Conservation (phyloP, 768 basidiomycete genomes). For the Lactarius sp. region DNA sequence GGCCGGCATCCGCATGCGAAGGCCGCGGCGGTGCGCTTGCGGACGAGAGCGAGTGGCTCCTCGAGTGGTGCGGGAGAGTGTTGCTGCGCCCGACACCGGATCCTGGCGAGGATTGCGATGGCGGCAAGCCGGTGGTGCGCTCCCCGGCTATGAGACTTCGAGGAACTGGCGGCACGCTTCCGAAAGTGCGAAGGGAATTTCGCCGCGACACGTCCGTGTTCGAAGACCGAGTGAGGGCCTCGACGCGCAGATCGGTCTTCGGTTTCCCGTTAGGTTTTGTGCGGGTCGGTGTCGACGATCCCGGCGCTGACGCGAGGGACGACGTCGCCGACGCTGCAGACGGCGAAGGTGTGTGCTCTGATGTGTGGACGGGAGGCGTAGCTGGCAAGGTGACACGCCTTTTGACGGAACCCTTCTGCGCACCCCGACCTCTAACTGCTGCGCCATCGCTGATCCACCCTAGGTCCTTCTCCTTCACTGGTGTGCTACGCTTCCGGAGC, state of each 20-base stretch:
- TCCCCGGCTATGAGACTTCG: not conserved
- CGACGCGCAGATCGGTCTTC: conserved; percentile 14
- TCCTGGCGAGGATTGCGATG: not conserved
- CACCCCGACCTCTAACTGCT: conserved; percentile 18
- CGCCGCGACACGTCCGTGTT: conserved; percentile 12
- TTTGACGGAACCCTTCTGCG: conserved; percentile 11
- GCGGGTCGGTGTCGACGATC: not conserved
- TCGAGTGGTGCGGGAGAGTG: not conserved
- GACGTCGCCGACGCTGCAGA: not conserved
- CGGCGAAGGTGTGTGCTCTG: conserved; percentile 5
- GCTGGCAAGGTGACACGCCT: not conserved
- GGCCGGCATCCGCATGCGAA: not conserved
- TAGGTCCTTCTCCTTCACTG: conserved; percentile 13
- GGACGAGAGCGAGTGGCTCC: not conserved
- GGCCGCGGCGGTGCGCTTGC: conserved; percentile 10
- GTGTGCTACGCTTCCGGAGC: conserved; percentile 7
- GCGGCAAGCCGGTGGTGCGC: conserved; percentile 4
- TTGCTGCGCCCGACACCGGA: not conserved
- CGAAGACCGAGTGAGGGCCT: conserved; percentile 16
- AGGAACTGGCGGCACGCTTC: not conserved
- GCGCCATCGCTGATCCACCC: conserved; percentile 26
- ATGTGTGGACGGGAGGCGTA: not conserved
- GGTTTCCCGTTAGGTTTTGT: conserved; percentile 1
- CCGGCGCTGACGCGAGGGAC: not conserved
- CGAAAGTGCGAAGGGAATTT: conserved; percentile 10